Evolutionary conservation across 2,329 filamentous ascomycete species (phyloP), one percentile per base, ranked within the genome.

Genomic region (Xylariaceae sp.): DNA sequence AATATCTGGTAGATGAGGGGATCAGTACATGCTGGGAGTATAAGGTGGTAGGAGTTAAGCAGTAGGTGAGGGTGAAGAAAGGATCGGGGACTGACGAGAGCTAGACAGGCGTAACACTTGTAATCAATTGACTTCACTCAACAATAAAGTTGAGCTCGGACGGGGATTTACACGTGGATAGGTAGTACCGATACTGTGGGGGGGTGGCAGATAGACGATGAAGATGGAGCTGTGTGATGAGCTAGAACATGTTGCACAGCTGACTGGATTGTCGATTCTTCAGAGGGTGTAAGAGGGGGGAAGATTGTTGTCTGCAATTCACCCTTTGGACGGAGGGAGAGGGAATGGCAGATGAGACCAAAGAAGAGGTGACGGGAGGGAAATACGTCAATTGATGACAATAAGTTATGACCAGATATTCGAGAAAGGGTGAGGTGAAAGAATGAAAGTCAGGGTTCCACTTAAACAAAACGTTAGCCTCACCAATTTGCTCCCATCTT

Each of bases 191-290:
- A 49, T 47, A 56, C 52, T 47, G 53, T 52, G n/a, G 48, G 54
- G 51, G 41, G 51, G 45, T 52, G 38, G 41, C 42, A 48, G 42
- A 45, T 41, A 42, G 37, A n/a, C 23, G 48, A n/a, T n/a, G n/a
- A n/a, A 48, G 51, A 55, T 41, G 38, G 47, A 50, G 52, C 34
- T 41, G 45, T 32, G 40, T 36, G 42, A 29, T 33, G 51, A 51
- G 49, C 53, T 57, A 60, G 56, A 59, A 60, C 56, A 60, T 60
- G 55, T 49, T 60, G 56, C 50, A 53, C 44, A 42, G 42, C 46
- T 32, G 39, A 46, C 38, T 37, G 25, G 45, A 42, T 48, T 45
- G n/a, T n/a, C n/a, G n/a, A n/a, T n/a, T n/a, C n/a, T n/a, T n/a
- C n/a, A n/a, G n/a, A n/a, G n/a, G n/a, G n/a, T n/a, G n/a, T n/a